phyloP scores from a whole-genome alignment of 2,329 filamentous ascomycete species.

The Sporothrix phasma region DNA sequence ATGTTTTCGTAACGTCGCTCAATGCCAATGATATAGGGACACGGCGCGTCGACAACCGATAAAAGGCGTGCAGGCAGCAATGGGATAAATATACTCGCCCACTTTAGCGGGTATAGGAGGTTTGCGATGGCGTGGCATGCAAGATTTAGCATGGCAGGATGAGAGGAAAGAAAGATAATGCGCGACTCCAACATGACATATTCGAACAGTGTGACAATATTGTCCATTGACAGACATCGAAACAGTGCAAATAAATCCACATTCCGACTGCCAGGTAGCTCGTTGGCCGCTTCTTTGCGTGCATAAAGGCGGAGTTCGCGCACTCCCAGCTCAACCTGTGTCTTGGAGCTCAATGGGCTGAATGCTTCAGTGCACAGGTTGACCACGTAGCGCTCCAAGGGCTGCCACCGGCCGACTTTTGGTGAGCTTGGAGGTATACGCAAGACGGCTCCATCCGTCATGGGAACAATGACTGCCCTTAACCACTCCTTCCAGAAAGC shows the following conservation, averaged over 20 bases:
- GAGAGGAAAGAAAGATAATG: constrained; percentile 91
- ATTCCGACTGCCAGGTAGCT: constrained; percentile 82
- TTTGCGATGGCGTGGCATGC: constrained; percentile 80
- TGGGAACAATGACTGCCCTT: constrained; percentile 83
- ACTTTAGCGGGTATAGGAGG: constrained; percentile 81
- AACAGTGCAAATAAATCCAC: constrained; percentile 92
- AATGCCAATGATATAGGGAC: constrained; percentile 93
- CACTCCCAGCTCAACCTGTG: constrained; percentile 85
- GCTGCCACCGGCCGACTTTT: constrained; percentile 88
- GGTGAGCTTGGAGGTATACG: constrained; percentile 83
- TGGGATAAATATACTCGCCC: constrained; percentile 91
- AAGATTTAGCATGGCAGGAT: constrained; percentile 91
- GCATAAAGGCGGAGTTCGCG: constrained; percentile 87
- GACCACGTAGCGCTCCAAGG: constrained; percentile 90
- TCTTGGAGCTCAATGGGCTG: constrained; percentile 84
- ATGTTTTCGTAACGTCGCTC: constrained; percentile 82
- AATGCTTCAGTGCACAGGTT: constrained; percentile 94
- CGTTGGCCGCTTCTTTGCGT: constrained; percentile 68
- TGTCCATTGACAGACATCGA: constrained; percentile 77
- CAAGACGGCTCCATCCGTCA: constrained; percentile 78
- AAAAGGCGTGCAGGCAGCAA: constrained; percentile 79
- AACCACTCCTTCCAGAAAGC: constrained; percentile 99
- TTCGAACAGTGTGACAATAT: constrained; percentile 87
- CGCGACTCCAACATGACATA: constrained; percentile 87
- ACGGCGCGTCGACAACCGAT: constrained; percentile 86